phyloP scores from a whole-genome alignment of 192 early-diverging fungal species.

The Rhizoclosmatium globosum region DNA sequence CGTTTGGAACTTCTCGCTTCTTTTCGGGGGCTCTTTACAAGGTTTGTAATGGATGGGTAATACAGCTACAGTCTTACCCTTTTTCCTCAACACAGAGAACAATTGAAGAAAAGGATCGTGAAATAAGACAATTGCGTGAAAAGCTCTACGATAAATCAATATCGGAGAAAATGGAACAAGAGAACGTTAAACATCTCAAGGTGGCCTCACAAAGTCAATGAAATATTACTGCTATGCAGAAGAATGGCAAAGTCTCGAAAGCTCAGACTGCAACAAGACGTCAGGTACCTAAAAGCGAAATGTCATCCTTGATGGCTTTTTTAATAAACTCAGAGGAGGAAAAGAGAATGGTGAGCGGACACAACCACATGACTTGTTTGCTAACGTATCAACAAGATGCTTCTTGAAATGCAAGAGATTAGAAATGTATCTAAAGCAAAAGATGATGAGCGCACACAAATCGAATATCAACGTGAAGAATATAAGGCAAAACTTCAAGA shows the following conservation, averaged over 20 bases:
- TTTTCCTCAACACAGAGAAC: constrained; percentile 32
- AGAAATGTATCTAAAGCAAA: constrained; percentile 30
- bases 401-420: constrained; percentile 48
- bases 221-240: constrained; percentile 68
- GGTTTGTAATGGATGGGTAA: background rate
- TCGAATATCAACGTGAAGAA: constrained; percentile 40
- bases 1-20: constrained; percentile 23
- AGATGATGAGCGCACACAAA: constrained; percentile 42
- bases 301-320: constrained; percentile 63
- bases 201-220: constrained; percentile 57
- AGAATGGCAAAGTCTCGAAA: constrained; percentile 64
- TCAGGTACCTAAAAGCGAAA: constrained; percentile 63
- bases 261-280: constrained; percentile 56
- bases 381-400: constrained; percentile 36
- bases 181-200: constrained; percentile 56
- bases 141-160: constrained; percentile 50
- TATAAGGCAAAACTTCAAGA: constrained; percentile 58
- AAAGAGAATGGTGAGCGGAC: constrained; percentile 51
- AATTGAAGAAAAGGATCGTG: constrained; percentile 56
- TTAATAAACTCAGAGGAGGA: constrained; percentile 66
- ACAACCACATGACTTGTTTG: background rate
- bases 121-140: constrained; percentile 55
- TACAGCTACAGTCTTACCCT: background rate
- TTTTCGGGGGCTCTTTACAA: constrained; percentile 62
- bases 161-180: constrained; percentile 37